Conservation (phyloP, 2,329 filamentous ascomycete species). For the Colletotrichum echinochloae region DNA sequence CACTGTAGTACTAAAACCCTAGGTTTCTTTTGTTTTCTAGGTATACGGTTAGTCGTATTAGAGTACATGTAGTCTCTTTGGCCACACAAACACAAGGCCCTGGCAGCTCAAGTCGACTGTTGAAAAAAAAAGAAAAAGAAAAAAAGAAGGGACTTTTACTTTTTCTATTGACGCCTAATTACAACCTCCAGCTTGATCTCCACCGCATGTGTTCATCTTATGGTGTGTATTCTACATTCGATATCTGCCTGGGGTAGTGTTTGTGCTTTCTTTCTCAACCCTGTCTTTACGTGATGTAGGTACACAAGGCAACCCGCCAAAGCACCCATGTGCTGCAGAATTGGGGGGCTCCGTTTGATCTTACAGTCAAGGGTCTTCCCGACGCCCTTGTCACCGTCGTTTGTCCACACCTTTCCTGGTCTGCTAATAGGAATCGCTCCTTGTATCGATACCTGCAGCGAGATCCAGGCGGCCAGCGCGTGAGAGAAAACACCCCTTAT, state of each 20-base stretch:
- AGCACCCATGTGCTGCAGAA: neutral
- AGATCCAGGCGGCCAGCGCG: neutral
- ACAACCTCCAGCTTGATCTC: neutral
- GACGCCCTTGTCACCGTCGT: neutral
- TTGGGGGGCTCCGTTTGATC: neutral
- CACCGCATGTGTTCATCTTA: neutral
- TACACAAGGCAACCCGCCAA: neutral
- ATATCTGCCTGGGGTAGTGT: no score
- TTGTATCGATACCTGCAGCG: neutral
- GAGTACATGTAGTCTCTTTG: no score
- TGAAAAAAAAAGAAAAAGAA: no score
- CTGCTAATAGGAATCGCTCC: neutral
- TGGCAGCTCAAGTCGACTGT: no score
- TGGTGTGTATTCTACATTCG: neutral
- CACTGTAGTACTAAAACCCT: no score
- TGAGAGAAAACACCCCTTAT: neutral
- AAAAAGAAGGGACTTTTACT: no score
- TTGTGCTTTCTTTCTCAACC: neutral
- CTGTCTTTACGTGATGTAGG: neutral
- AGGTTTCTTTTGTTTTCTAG: no score
- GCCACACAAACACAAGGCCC: no score
- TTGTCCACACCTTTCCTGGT: neutral
- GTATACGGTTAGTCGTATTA: no score
- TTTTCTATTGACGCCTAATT: no score
- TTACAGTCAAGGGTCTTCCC: neutral